Conservation (phyloP, 2,329 filamentous ascomycete genomes). For the Aspergillus sp. region DNA sequence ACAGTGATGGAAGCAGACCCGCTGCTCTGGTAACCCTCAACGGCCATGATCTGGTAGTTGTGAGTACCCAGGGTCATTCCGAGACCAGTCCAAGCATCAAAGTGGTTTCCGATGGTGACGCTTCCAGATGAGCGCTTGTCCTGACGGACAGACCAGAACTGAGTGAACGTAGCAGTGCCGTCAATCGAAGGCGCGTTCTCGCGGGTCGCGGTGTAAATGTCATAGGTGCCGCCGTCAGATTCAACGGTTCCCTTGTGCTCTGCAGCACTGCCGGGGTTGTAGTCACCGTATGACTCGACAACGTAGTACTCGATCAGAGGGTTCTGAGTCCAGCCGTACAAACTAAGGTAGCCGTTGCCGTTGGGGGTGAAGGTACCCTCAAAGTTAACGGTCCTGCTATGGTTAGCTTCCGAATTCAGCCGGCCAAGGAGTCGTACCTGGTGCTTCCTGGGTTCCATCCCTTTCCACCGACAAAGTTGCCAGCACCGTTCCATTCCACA, state of each 20-base stretch:
- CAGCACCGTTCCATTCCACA: conserved; percentile 47
- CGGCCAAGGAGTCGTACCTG: conserved; percentile 37
- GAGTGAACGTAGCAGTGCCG: conserved; percentile 43
- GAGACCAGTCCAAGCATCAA: conserved; percentile 35
- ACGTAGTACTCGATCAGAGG: conserved; percentile 42
- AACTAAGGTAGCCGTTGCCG: conserved; percentile 35
- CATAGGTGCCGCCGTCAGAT: conserved; percentile 40
- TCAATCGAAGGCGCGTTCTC: conserved; percentile 40
- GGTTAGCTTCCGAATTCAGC: neutral
- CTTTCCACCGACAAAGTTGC: conserved; percentile 60
- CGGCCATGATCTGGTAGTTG: conserved; percentile 45
- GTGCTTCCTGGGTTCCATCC: conserved; percentile 57
- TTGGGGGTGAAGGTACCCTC: conserved; percentile 27
- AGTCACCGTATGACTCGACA: conserved; percentile 34
- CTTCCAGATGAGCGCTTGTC: conserved; percentile 36
- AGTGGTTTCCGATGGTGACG: conserved; percentile 39
- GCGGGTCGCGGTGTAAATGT: conserved; percentile 38
- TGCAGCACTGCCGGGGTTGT: conserved; percentile 31
- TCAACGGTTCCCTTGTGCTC: conserved; percentile 36
- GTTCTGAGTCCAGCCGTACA: conserved; percentile 45
- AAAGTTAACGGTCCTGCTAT: conserved; percentile 26
- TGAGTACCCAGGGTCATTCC: conserved; percentile 35
- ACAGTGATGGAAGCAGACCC: conserved; percentile 41
- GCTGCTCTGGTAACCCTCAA: conserved; percentile 45
- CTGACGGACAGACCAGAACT: conserved; percentile 47